Base-by-base conservation (phyloP, 768 basidiomycete genomes). In the Gautieria morchelliformis region DNA sequence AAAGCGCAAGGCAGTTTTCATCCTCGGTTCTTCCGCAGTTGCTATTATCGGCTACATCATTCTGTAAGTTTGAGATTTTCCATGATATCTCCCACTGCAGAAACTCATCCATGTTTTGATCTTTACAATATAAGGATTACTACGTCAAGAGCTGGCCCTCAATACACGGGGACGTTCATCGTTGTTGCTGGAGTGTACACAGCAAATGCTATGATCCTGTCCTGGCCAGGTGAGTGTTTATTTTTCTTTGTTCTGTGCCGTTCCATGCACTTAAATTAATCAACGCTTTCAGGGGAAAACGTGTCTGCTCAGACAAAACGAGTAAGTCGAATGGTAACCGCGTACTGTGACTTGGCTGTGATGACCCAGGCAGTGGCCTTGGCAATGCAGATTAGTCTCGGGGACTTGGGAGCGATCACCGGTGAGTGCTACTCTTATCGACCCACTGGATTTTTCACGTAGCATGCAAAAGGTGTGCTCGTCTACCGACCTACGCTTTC, bases 241-340 rank as follows among this genome's bases (percentile, higher is more conserved):
- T 47, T 14, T 17, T 33, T 17, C 40, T 8, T 20, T 27, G 17
- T 32, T 40, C 37, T 30, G n/a, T 15, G 33, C 33, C 17, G 7
- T 6, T 27, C 14, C 14, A 22, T 9, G 37, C 37, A 9, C 35
- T 37, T 9, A 12, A 57, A 3, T 44, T 62, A 5, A 56, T 58
- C 24, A 66, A 77, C 54, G 84, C 83, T 80, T 80, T 12, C 82
- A 0, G 74, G 78, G 17, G 83, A 85, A 66, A 84, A 84, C 60
- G 81, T 85, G n/a, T 81, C 81, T 12, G 79, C 78, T 11, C 83
- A 84, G 62, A 84, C 82, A 4, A 84, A 84, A 64, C 76, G 83
- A 12, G 53, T 55, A 10, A 24, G 53, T 55, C 9, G 15, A 15
- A 55, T 22, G 15, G 12, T 42, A 5, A 10, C 24, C 1, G 8